phyloP scores from a whole-genome alignment of 345 rosid genomes.

The Arabis alpina region DNA sequence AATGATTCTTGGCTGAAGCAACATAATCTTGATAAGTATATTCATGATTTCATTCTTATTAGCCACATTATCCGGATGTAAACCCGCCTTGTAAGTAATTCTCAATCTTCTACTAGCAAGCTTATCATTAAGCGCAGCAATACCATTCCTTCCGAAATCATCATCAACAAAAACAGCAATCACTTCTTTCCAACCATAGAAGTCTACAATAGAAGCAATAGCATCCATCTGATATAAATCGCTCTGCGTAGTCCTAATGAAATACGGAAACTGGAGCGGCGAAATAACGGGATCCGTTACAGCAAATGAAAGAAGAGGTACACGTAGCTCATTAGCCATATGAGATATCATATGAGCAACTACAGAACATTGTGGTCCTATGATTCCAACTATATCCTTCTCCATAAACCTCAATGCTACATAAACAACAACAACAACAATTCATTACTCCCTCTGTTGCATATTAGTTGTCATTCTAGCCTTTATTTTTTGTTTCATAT shows the following conservation, averaged over 20 bases:
- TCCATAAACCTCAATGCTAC: slow-evolving; percentile 88
- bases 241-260: slow-evolving; percentile 76
- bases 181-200: slow-evolving; percentile 82
- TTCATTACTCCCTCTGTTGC: too few species aligned
- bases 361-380: slow-evolving; percentile 92
- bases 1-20: slow-evolving; percentile 80
- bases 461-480: too few species aligned
- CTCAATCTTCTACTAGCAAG: slow-evolving; percentile 69
- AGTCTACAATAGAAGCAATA: slow-evolving; percentile 68
- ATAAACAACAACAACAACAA: slow-evolving; percentile 17
- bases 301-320: slow-evolving; percentile 81
- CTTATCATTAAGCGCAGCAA: slow-evolving; percentile 75
- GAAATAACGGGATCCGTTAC: slow-evolving; percentile 92
- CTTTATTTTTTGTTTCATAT: too few species aligned
- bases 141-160: slow-evolving; percentile 82
- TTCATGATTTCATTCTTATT: slow-evolving; percentile 58
- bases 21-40: slow-evolving; percentile 71
- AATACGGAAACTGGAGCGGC: slow-evolving; percentile 84
- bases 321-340: slow-evolving; percentile 77
- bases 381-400: slow-evolving; percentile 68
- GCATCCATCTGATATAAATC: slow-evolving; percentile 89
- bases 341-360: slow-evolving; percentile 73
- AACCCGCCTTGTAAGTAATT: slow-evolving; percentile 73
- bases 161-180: slow-evolving; percentile 81
- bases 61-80: slow-evolving; percentile 51